Evolutionary conservation across 2,329 filamentous ascomycete genomes (phyloP), one percentile per base, ranked within the genome.

Genomic region (Pseudopyrenochaeta lycopersici): DNA sequence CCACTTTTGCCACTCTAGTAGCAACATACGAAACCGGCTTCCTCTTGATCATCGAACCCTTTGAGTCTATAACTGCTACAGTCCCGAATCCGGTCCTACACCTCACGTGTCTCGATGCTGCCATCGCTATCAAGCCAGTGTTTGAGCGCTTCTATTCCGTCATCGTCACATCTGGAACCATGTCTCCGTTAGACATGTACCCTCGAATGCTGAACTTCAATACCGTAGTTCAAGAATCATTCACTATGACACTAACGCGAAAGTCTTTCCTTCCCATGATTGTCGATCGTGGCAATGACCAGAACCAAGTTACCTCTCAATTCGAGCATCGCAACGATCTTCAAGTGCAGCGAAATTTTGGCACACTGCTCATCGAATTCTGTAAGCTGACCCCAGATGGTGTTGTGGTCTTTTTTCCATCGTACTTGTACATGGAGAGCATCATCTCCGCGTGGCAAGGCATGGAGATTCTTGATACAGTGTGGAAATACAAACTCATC

Each of bases 381-480:
- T 91, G 92, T 48, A 96, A 94, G 75, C 88, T 98, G 61, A 99
- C 95, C 0, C 96, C 95, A 0, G 95, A 99, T 68, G 95, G 95
- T 29, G 88, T 99, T 76, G 95, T 99, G n/a, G 95, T 99, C 33
- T 99, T 99, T 82, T 99, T 99, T 74, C 96, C 95, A 0, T 97
- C 92, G 0, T 99, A 99, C 68, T 84, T 99, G 1, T 99, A 99
- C 79, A 98, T 99, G 95, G 95, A 99, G 74, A 95, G 90, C 46
- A 98, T 98, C 73, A 97, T 99, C 74, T 94, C 90, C 74, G 97
- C 97, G 88, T 99, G 95, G 95, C 95, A 99, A 76, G 92, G 92
- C 49, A 98, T 98, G 93, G 92, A 92, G 21, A 97, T 98, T 59
- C 82, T 99, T 31, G 95, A 99, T 77, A 90, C 95, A 72, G 92